Evolutionary conservation across 352 stramenopile genomes (phyloP).

Genomic region (Phytophthora sansomeana): DNA sequence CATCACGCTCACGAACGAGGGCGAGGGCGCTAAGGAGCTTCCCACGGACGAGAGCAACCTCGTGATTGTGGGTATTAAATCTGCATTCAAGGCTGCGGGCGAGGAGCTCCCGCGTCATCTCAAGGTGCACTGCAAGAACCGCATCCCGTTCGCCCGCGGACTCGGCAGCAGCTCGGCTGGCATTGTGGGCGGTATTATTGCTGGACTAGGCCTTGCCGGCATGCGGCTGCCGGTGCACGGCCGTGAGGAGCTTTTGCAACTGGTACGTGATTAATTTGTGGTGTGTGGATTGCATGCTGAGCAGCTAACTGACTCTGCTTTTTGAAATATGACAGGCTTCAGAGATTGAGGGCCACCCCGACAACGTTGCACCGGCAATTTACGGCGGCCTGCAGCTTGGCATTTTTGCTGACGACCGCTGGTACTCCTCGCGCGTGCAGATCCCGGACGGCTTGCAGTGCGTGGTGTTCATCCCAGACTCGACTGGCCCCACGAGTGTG

Average conservation of each 20-base stretch:
- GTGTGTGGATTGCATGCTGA: neutral
- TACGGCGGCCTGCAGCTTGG: constrained; percentile 98
- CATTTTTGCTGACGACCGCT: constrained; percentile 94
- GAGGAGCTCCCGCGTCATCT: constrained; percentile 94
- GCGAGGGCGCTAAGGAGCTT: constrained; percentile 95
- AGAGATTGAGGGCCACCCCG: constrained; percentile 98
- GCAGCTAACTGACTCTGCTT: constrained; percentile 8
- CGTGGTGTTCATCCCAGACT: constrained; percentile 99
- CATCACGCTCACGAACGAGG: constrained; percentile 97
- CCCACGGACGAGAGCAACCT: constrained; percentile 93
- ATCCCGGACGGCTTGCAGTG: constrained; percentile 96
- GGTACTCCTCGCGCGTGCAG: constrained; percentile 97
- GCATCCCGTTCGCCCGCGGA: constrained; percentile 97
- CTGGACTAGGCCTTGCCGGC: constrained; percentile 97
- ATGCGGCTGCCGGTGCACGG: constrained; percentile 91
- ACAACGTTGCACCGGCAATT: constrained; percentile 99
- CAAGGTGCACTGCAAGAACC: constrained; percentile 98
- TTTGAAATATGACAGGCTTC: constrained; percentile 65
- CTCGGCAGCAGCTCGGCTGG: constrained; percentile 97
- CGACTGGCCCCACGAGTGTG: constrained; percentile 95
- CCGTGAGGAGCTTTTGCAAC: constrained; percentile 96
- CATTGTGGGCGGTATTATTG: constrained; percentile 99
- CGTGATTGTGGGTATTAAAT: constrained; percentile 94
- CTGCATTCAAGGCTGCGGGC: constrained; percentile 95
- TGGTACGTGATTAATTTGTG: constrained; percentile 52